These are phyloP conservation scores for Trichomonas tenax DNA, from an alignment of 208 protist genomes.

Conservation along the genomic window DNA sequence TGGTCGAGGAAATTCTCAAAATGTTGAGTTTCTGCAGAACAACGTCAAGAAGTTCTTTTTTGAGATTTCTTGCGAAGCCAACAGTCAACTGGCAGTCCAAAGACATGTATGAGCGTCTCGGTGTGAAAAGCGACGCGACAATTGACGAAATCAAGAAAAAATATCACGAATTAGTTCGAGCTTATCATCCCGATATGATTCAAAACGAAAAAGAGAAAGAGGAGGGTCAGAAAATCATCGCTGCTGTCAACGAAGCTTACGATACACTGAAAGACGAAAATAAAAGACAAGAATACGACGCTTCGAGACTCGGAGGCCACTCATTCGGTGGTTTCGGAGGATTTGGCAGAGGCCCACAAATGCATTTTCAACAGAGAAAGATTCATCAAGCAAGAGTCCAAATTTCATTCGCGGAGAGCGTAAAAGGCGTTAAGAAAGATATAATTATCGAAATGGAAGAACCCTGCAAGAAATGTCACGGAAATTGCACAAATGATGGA, in stretches of 20 bases:
- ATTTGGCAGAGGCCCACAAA: too few relatives aligned
- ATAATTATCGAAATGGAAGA: background rate
- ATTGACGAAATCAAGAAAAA: conserved; percentile 16
- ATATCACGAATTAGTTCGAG: background rate
- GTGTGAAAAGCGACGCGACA: background rate
- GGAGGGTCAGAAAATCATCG: background rate
- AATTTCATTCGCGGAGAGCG: background rate
- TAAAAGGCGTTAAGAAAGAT: background rate
- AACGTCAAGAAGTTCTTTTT: background rate
- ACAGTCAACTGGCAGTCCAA: background rate
- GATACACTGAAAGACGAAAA: conserved; percentile 12
- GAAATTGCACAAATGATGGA: background rate
- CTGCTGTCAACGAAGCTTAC: background rate
- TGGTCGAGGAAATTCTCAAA: too few relatives aligned
- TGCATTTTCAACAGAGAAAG: background rate
- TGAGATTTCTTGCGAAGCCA: background rate
- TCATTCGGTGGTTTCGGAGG: background rate
- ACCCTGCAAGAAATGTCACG: background rate
- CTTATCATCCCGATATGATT: background rate
- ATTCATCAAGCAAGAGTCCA: background rate
- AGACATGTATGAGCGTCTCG: background rate
- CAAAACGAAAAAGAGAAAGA: background rate
- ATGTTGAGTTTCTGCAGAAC: background rate
- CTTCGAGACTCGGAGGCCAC: background rate
- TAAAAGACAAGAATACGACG: background rate